Evolutionary conservation across 805 yeast genomes (phyloP).

Genomic region (Wickerhamomyces alni): DNA sequence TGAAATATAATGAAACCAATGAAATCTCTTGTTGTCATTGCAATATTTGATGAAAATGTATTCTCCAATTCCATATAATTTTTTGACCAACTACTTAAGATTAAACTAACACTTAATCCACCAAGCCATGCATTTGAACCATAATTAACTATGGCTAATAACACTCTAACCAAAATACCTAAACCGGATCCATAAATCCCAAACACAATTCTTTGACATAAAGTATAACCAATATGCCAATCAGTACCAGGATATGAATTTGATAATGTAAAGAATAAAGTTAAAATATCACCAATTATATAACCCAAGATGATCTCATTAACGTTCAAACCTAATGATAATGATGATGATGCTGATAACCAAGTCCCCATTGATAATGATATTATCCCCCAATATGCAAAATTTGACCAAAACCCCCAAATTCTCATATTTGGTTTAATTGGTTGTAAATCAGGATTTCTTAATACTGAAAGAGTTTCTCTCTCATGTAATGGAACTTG

Average conservation of each 20-base stretch:
- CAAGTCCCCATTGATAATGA: constrained; percentile 40
- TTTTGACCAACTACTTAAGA: constrained; percentile 35
- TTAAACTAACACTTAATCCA: constrained; percentile 32
- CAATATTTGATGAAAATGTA: constrained; percentile 26
- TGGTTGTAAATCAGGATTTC: constrained; percentile 27
- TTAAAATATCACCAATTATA: constrained; percentile 39
- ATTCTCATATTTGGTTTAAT: constrained; percentile 22
- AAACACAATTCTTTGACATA: constrained; percentile 12
- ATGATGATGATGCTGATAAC: constrained; percentile 39
- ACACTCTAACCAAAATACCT: constrained; percentile 29
- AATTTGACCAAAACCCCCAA: constrained; percentile 36
- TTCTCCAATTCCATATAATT: constrained; percentile 28
- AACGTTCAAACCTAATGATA: constrained; percentile 39
- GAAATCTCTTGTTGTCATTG: constrained; percentile 24
- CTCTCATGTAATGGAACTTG: constrained; percentile 28
- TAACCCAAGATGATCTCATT: constrained; percentile 38
- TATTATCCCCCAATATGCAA: constrained; percentile 40
- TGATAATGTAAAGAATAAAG: constrained; percentile 36
- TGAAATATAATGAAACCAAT: constrained; percentile 33
- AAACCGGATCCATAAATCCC: constrained; percentile 29
- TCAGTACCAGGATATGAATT: constrained; percentile 44
- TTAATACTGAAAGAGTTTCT: constrained; percentile 24
- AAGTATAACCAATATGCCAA: constrained; percentile 40
- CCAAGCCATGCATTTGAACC: constrained; percentile 43
- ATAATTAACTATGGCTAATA: constrained; percentile 42